Percentiles rank a stretch among this genome's conserved stretches.
These are phyloP conservation scores for Cicer judaicum DNA, from an alignment of 306 rosid species.

Conservation along the genomic window DNA sequence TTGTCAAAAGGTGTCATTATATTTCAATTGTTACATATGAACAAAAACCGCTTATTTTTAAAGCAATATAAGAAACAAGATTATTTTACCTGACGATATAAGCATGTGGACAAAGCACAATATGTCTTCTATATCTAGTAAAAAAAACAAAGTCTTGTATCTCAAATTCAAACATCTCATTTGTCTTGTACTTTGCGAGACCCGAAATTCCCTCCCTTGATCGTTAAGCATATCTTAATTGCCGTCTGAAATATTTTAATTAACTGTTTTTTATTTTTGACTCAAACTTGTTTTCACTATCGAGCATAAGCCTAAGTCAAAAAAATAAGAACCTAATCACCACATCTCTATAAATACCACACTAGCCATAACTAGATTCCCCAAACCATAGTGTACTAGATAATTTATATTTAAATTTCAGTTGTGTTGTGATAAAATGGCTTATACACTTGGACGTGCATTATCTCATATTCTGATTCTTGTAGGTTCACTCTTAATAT, in stretches of 20 bases:
- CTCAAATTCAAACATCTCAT: slow-evolving; percentile 28
- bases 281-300: neutral
- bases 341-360: slow-evolving; percentile 49
- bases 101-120: too few species aligned
- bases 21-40: too few species aligned
- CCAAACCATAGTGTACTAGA: slow-evolving; percentile 29
- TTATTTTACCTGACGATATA: too few species aligned
- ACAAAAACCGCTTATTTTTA: too few species aligned
- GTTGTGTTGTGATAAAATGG: slow-evolving; percentile 40
- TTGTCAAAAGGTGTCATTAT: too few species aligned
- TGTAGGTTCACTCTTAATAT: slow-evolving; percentile 30
- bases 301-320: too few species aligned
- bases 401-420: neutral
- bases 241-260: slow-evolving; percentile 36
- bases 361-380: slow-evolving; percentile 16
- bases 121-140: too few species aligned
- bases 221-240: slow-evolving; percentile 18
- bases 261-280: neutral
- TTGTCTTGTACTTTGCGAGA: slow-evolving; percentile 37
- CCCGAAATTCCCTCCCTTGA: neutral
- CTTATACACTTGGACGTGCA: slow-evolving; percentile 22
- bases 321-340: neutral
- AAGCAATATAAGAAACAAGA: too few species aligned
- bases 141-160: neutral
- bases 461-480: slow-evolving; percentile 5